These are phyloP conservation scores for Phytophthora palmivora DNA, from an alignment of 352 stramenopile genomes.

Conservation along the genomic window DNA sequence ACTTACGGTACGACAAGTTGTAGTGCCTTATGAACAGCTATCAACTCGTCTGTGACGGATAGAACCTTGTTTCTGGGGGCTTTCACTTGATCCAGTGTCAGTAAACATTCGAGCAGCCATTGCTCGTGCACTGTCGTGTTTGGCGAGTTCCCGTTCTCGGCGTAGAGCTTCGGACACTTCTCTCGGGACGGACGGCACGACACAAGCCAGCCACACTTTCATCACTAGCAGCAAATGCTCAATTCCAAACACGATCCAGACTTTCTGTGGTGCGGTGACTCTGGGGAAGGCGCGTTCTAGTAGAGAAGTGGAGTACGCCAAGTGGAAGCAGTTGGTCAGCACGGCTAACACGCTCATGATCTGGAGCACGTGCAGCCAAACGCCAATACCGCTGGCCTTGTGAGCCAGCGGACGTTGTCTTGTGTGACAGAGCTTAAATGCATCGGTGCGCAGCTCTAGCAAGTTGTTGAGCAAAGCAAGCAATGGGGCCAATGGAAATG, in stretches of 20 bases:
- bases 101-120: conserved; percentile 48
- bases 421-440: conserved; percentile 95
- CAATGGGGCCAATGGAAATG: conserved; percentile 94
- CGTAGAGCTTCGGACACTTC: conserved; percentile 60
- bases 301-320: conserved; percentile 87
- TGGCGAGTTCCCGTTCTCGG: conserved; percentile 66
- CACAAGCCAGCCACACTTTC: conserved; percentile 70
- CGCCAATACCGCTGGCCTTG: conserved; percentile 93
- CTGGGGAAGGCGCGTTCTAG: conserved; percentile 55
- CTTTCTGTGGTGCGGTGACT: conserved; percentile 52
- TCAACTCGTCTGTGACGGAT: conserved; percentile 3
- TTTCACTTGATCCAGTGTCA: conserved; percentile 2
- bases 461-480: conserved; percentile 95
- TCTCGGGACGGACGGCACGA: conserved; percentile 62
- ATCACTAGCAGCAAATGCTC: conserved; percentile 73
- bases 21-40: not conserved
- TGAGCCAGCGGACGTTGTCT: conserved; percentile 91
- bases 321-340: conserved; percentile 96
- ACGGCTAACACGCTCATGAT: conserved; percentile 95
- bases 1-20: conserved; percentile 4
- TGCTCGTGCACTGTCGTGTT: conserved; percentile 71
- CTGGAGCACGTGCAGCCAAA: conserved; percentile 93
- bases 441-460: conserved; percentile 93
- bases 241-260: conserved; percentile 84
- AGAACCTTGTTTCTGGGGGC: conserved; percentile 14